Conservation (phyloP, 495 filamentous ascomycete species). For the Amorphotheca resinae region DNA sequence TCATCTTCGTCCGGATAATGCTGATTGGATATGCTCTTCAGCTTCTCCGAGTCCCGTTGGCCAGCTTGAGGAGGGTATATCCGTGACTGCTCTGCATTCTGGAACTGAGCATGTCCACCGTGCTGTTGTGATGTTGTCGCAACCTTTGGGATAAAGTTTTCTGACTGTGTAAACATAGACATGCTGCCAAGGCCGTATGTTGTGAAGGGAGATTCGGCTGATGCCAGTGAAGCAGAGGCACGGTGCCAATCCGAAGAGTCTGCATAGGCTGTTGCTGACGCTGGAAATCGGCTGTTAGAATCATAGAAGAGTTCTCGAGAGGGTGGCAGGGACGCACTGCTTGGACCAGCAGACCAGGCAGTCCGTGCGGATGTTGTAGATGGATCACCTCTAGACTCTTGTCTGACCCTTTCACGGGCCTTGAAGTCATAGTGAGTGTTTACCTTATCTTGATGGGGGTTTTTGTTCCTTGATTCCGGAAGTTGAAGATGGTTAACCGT, state of each 20-base stretch:
- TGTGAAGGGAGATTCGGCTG: not conserved
- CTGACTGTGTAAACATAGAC: not conserved
- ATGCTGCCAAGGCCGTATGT: not conserved
- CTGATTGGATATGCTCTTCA: not conserved
- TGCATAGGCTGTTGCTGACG: conserved; percentile 3
- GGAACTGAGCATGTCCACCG: not conserved
- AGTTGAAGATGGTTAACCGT: conserved; percentile 9
- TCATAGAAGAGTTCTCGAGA: conserved; percentile 4
- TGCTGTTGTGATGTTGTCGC: not conserved
- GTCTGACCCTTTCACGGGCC: conserved; percentile 6
- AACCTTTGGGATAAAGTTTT: not conserved
- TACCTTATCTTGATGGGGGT: not conserved
- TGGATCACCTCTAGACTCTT: not conserved
- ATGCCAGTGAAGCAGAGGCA: not conserved
- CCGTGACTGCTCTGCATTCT: not conserved
- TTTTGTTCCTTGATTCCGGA: conserved; percentile 4
- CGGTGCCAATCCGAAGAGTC: conserved; percentile 1
- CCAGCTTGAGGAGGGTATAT: not conserved
- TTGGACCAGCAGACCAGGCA: conserved; percentile 11
- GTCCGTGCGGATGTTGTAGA: conserved; percentile 1
- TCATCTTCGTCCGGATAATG: conserved; percentile 20
- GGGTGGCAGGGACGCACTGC: conserved; percentile 8
- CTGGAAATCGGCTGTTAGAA: conserved; percentile 12
- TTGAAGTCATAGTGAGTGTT: conserved; percentile 15
- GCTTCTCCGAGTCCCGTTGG: not conserved